Conservation (phyloP, 345 rosid species). For the Gossypium australe region DNA sequence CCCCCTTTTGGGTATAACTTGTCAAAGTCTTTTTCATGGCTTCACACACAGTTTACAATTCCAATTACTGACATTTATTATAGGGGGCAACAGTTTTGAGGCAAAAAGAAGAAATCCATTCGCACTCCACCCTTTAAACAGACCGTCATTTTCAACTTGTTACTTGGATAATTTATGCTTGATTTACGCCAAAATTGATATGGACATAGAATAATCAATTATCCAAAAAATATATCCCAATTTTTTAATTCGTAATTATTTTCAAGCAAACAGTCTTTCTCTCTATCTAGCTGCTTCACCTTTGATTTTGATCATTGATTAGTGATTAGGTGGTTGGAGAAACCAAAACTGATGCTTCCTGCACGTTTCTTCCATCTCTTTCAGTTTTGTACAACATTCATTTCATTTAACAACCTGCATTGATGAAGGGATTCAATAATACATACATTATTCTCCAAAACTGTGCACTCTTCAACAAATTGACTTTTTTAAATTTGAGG, state of each 20-base stretch:
- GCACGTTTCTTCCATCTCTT: background rate
- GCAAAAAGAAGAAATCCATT: background rate
- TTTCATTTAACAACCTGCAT: background rate
- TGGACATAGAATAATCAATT: too few species aligned
- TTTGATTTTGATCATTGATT: background rate
- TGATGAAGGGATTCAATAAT: background rate
- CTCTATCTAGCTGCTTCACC: background rate
- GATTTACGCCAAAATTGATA: background rate
- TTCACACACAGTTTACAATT: background rate
- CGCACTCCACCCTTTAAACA: background rate
- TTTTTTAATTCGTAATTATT: background rate
- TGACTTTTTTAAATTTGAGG: background rate
- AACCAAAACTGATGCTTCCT: background rate
- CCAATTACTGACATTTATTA: background rate
- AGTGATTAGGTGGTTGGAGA: background rate
- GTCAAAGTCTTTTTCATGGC: background rate
- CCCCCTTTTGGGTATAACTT: background rate
- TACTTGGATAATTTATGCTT: background rate
- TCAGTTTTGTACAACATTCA: background rate
- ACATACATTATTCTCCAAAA: background rate
- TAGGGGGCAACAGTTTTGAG: background rate
- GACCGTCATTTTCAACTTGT: background rate
- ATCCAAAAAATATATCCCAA: too few species aligned
- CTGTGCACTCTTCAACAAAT: background rate
- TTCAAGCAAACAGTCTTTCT: background rate